These are phyloP conservation scores for Trichodelitschia bisporula DNA, from an alignment of 495 filamentous ascomycete genomes.

Conservation along the genomic window DNA sequence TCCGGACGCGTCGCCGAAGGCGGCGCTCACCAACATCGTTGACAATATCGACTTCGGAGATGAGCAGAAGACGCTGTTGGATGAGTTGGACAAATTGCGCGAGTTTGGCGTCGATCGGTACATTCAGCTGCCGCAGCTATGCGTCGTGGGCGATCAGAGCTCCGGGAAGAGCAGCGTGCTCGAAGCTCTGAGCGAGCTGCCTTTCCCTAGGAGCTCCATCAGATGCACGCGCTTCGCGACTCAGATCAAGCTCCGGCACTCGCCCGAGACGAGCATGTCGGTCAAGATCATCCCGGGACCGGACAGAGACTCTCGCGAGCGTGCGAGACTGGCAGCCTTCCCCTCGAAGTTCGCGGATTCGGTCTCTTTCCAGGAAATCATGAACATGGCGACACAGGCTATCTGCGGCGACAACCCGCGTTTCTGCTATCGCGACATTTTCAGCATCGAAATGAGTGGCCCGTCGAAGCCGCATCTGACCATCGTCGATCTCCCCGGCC, in stretches of 20 bases:
- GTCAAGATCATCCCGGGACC: slow-evolving; percentile 15
- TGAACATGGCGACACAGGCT: slow-evolving; percentile 10
- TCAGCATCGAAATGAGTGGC: slow-evolving; percentile 35
- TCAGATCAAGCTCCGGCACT: slow-evolving; percentile 27
- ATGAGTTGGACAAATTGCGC: too few relatives aligned
- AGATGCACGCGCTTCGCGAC: slow-evolving; percentile 46
- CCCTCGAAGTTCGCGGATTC: slow-evolving; percentile 10
- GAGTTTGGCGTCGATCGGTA: too few relatives aligned
- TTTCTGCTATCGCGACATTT: slow-evolving; percentile 35
- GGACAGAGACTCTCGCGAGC: slow-evolving; percentile 8
- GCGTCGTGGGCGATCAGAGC: slow-evolving; percentile 52
- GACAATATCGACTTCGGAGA: too few relatives aligned
- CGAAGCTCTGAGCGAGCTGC: slow-evolving; percentile 44
- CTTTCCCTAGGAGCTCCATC: slow-evolving; percentile 38
- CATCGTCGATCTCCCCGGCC: slow-evolving; percentile 39
- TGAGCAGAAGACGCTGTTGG: too few relatives aligned
- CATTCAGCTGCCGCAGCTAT: slow-evolving; percentile 47
- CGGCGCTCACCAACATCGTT: too few relatives aligned
- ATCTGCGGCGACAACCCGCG: slow-evolving; percentile 7
- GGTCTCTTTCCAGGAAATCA: slow-evolving; percentile 11
- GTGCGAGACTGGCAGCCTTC: slow-evolving; percentile 12
- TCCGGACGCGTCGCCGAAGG: too few relatives aligned
- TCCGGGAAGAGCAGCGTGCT: slow-evolving; percentile 29
- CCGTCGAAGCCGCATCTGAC: slow-evolving; percentile 36
- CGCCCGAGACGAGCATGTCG: slow-evolving; percentile 6